Evolutionary conservation across 345 rosid species (phyloP).

Genomic region (Draba incana): DNA sequence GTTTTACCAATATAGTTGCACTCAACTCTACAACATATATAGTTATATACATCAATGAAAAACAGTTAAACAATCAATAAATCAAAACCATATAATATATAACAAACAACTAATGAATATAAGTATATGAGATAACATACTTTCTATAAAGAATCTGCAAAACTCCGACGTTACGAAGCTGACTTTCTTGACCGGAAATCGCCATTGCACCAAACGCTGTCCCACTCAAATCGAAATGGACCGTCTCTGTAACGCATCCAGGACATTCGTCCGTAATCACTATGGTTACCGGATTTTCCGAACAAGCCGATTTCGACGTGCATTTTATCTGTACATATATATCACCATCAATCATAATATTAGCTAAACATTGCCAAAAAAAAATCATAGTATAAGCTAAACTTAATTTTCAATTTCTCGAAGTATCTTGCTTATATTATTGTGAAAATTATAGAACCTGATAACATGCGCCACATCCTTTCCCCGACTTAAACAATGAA

Average conservation of each 20-base stretch:
- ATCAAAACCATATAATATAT: neutral
- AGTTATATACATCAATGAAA: neutral
- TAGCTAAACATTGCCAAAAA: no score
- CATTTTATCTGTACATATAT: conserved; percentile 60
- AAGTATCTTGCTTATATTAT: neutral
- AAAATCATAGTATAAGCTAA: neutral
- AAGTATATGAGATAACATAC: conserved; percentile 40
- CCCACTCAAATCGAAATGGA: conserved; percentile 75
- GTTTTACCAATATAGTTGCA: conserved; percentile 53
- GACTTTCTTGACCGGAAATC: conserved; percentile 48
- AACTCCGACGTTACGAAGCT: conserved; percentile 57
- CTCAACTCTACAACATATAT: conserved; percentile 48
- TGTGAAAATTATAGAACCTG: conserved; percentile 42
- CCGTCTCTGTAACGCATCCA: conserved; percentile 50
- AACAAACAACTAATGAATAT: no score
- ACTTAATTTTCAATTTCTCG: neutral
- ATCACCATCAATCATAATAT: neutral
- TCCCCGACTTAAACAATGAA: conserved; percentile 54
- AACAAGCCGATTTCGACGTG: conserved; percentile 54
- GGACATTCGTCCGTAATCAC: conserved; percentile 71
- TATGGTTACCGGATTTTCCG: conserved; percentile 56
- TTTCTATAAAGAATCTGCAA: conserved; percentile 57
- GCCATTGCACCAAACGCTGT: conserved; percentile 82
- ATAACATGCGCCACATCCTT: conserved; percentile 84
- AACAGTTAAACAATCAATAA: neutral